A percentile compares a stretch with the other conserved stretches of the same genome.
phyloP scores from a whole-genome alignment of 352 stramenopile genomes.

The Globisporangium nagaii region DNA sequence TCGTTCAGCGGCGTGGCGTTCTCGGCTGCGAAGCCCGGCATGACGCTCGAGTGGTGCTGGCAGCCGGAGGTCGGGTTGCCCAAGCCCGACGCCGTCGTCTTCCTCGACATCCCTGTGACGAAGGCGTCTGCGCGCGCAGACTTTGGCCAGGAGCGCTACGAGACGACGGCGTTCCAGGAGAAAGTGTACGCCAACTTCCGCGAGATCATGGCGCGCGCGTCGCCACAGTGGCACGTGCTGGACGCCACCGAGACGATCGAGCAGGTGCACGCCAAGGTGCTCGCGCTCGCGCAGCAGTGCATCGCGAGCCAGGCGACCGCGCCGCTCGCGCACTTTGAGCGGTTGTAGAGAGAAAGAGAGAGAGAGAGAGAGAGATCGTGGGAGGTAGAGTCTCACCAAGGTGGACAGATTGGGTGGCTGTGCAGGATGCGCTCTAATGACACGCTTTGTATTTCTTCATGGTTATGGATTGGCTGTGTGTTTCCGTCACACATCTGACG shows the following conservation, averaged over 20 bases:
- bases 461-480: neutral
- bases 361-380: neutral
- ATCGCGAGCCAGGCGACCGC: slow-evolving; percentile 25
- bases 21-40: slow-evolving; percentile 92
- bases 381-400: too few species aligned
- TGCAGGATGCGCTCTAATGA: too few species aligned
- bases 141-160: slow-evolving; percentile 92
- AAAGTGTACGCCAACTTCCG: slow-evolving; percentile 83
- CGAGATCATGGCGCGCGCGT: slow-evolving; percentile 36
- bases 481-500: neutral
- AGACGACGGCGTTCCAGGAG: slow-evolving; percentile 85
- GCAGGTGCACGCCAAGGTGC: slow-evolving; percentile 57
- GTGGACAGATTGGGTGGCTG: too few species aligned
- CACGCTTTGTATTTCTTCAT: neutral
- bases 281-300: slow-evolving; percentile 41
- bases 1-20: slow-evolving; percentile 98
- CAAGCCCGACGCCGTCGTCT: slow-evolving; percentile 96
- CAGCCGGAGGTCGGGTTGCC: slow-evolving; percentile 95
- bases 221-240: slow-evolving; percentile 66
- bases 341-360: neutral
- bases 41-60: slow-evolving; percentile 97
- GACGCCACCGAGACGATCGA: slow-evolving; percentile 77
- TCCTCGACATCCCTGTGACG: slow-evolving; percentile 94
- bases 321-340: slow-evolving; percentile 39
- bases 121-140: slow-evolving; percentile 87